Conservation (phyloP, 2,329 filamentous ascomycete genomes). For the Allantophomopsis cytisporea region DNA sequence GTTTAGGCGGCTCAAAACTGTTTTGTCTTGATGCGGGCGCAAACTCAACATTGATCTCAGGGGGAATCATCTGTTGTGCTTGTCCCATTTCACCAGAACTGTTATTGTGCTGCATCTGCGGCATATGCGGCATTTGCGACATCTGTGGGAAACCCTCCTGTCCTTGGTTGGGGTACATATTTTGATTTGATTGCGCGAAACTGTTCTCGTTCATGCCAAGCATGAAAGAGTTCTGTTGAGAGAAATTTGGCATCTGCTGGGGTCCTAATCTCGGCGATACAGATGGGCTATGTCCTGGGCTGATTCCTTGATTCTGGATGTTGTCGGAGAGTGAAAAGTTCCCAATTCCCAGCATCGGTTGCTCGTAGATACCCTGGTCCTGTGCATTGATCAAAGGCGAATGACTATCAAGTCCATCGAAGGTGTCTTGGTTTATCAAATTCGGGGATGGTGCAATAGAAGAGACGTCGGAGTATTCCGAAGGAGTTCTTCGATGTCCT, state of each 20-base stretch:
- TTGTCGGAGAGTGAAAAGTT: slow-evolving; percentile 69
- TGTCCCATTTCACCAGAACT: slow-evolving; percentile 48
- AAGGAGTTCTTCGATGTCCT: slow-evolving; percentile 70
- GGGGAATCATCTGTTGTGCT: slow-evolving; percentile 71
- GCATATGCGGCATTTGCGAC: slow-evolving; percentile 9
- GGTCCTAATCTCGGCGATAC: slow-evolving; percentile 49
- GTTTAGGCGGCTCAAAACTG: slow-evolving; percentile 53
- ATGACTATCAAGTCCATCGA: slow-evolving; percentile 60
- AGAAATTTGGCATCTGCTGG: slow-evolving; percentile 36
- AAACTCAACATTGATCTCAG: slow-evolving; percentile 88
- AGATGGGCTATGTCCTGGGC: slow-evolving; percentile 63
- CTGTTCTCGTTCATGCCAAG: slow-evolving; percentile 31
- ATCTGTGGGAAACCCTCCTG: slow-evolving; percentile 31
- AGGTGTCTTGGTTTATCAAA: slow-evolving; percentile 62
- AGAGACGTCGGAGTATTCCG: slow-evolving; percentile 86
- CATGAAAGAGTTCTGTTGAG: slow-evolving; percentile 23
- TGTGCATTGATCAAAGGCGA: slow-evolving; percentile 71
- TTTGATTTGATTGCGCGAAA: slow-evolving; percentile 28
- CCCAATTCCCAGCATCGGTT: slow-evolving; percentile 65
- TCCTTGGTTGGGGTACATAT: slow-evolving; percentile 32
- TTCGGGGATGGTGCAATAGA: slow-evolving; percentile 78
- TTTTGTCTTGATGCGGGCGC: slow-evolving; percentile 60
- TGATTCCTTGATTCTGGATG: slow-evolving; percentile 60
- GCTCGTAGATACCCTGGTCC: slow-evolving; percentile 54
- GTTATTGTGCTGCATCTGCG: slow-evolving; percentile 28